A percentile compares a stretch with the other conserved stretches of the same genome.
These are phyloP conservation scores for Solanum paucissectum DNA, from an alignment of 257 asterid species.

Conservation along the genomic window DNA sequence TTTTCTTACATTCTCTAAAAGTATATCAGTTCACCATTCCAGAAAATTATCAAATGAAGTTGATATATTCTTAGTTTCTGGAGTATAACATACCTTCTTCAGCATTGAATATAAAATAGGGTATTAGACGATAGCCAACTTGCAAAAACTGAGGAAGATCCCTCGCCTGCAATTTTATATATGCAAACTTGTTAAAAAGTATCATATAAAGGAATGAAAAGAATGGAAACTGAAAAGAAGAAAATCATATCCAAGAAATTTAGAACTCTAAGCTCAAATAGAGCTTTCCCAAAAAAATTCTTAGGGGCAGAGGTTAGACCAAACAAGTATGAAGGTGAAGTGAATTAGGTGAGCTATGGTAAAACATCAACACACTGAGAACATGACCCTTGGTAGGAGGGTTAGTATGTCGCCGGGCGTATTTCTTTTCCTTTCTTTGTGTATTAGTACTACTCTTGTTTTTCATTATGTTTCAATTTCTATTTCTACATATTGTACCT, in stretches of 20 bases:
- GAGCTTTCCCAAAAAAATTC: not conserved
- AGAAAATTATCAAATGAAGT: not conserved
- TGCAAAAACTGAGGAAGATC: slow-evolving; percentile 85
- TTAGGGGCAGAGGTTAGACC: not conserved
- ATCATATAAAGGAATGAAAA: not conserved
- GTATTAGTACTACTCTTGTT: too few species aligned
- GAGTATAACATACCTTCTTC: slow-evolving; percentile 58
- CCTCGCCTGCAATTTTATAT: slow-evolving; percentile 60
- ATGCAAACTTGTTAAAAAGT: not conserved
- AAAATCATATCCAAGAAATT: not conserved
- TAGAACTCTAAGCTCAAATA: not conserved
- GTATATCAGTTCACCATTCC: not conserved
- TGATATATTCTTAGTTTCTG: not conserved
- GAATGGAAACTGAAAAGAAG: not conserved
- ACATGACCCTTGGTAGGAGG: not conserved
- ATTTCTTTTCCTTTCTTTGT: too few species aligned
- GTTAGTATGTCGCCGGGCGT: too few species aligned
- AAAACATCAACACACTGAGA: not conserved
- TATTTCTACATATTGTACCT: too few species aligned
- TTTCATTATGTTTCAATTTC: too few species aligned
- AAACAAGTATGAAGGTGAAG: not conserved
- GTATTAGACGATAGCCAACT: slow-evolving; percentile 75
- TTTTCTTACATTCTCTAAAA: not conserved
- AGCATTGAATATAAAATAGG: slow-evolving; percentile 77
- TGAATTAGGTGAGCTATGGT: not conserved